Base-by-base conservation (phyloP, 2,329 filamentous ascomycete species). In the Colletotrichum shisoi region DNA sequence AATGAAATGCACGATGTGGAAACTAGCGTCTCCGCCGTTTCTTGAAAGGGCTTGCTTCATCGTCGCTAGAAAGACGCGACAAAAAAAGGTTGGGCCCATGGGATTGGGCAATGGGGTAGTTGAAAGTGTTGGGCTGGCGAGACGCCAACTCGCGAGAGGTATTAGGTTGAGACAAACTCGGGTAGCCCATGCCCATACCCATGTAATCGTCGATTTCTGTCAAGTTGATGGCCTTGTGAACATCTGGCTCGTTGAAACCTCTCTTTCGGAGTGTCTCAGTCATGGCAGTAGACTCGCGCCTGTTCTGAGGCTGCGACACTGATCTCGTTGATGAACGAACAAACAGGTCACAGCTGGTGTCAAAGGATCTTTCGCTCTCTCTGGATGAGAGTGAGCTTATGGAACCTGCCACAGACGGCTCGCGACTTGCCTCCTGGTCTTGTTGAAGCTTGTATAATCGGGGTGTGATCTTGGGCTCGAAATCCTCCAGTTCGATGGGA, bases 401-500 rank as follows among this genome's bases (percentile, higher is more conserved):
- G 7, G 56, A 58, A 13, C 4, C 45, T 24, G 8, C 45, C 4
- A 27, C 34, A 21, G 45, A 51, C 4, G 21, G 57, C 49, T 60
- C 65, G 4, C 53, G 37, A 17, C 52, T 52, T 6, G 37, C 5
- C 9, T 15, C 13, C 17, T 17, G 13, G 21, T 54, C 39, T 17
- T 42, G 46, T 19, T 51, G 54, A 12, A 63, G 19, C 24, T 37
- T 37, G 19, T 8, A n/a, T 4, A 40, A 37, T 5, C 21, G 57
- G n/a, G 34, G 5, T 2, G n/a, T 19, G 6, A 19, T 15, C 12
- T 51, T 40, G 4, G 17, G 37, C 52, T 24, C 40, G 13, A 31
- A 40, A 7, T 39, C 3, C 6, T 66, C 58, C 34, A 66, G n/a
- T 11, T 65, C 56, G n/a, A 68, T 68, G 8, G 65, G 65, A 24